Evolutionary conservation across 768 basidiomycete species (phyloP).

Genomic region (Suillus lakei): DNA sequence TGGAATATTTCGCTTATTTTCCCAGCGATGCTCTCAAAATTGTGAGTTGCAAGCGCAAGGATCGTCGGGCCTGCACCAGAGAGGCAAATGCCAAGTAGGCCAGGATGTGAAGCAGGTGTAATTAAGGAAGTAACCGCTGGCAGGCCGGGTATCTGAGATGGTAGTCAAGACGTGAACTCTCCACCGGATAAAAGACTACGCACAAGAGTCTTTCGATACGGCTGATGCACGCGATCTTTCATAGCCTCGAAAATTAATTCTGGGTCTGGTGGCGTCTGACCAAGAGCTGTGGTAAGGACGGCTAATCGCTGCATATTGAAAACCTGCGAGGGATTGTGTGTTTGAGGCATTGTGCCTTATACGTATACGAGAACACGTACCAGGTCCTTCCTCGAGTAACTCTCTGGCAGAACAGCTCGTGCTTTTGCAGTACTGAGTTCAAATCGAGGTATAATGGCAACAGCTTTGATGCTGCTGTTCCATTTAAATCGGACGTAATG

Average conservation of each 20-base stretch:
- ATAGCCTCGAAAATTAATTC: conserved; percentile 99
- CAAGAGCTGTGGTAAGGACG: conserved; percentile 93
- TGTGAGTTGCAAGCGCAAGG: conserved; percentile 86
- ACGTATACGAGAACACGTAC: conserved; percentile 51
- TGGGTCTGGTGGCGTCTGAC: conserved; percentile 88
- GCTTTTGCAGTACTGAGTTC: conserved; percentile 97
- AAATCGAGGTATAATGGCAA: conserved; percentile 94
- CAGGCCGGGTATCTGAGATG: conserved; percentile 86
- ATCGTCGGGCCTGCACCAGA: conserved; percentile 99
- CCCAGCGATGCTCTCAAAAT: conserved; percentile 85
- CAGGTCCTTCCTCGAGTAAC: conserved; percentile 89
- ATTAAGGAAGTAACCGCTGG: conserved; percentile 89
- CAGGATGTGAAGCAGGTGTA: conserved; percentile 88
- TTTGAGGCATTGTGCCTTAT: too few species aligned
- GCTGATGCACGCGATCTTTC: conserved; percentile 98
- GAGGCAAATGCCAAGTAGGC: conserved; percentile 95
- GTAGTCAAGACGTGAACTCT: background rate
- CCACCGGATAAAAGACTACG: conserved; percentile 31
- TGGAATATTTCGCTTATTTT: conserved; percentile 79
- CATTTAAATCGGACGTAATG: conserved; percentile 92
- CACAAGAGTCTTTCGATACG: conserved; percentile 88
- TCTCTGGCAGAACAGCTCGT: conserved; percentile 81
- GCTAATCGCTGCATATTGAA: conserved; percentile 98
- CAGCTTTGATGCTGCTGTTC: conserved; percentile 82
- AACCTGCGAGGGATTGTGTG: conserved; percentile 57